Conservation (phyloP, 306 rosid species). For the Quercus dentata region DNA sequence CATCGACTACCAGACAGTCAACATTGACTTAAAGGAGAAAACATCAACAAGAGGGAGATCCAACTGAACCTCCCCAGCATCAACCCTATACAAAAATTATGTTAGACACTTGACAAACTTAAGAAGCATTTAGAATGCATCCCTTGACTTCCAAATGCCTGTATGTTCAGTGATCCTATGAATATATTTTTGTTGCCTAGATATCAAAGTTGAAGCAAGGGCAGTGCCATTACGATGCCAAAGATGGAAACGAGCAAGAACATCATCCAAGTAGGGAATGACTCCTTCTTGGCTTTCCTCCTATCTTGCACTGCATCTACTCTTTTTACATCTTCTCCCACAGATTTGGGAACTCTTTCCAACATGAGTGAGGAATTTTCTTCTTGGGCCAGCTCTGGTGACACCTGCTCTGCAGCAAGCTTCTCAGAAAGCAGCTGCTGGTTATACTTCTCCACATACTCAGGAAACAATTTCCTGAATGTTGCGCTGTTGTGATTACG, state of each 20-base stretch:
- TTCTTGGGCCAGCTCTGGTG: conserved; percentile 28
- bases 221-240: conserved; percentile 92
- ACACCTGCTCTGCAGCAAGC: conserved; percentile 42
- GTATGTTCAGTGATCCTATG: neutral
- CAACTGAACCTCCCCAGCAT: conserved; percentile 39
- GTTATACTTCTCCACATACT: conserved; percentile 83
- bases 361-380: conserved; percentile 41
- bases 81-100: conserved; percentile 48
- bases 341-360: conserved; percentile 38
- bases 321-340: conserved; percentile 40
- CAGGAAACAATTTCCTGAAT: conserved; percentile 89
- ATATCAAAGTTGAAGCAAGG: conserved; percentile 81
- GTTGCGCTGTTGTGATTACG: conserved; percentile 51
- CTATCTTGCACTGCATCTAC: conserved; percentile 40
- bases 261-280: conserved; percentile 94
- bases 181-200: conserved; percentile 19
- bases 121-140: conserved; percentile 35
- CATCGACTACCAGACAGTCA: conserved; percentile 32
- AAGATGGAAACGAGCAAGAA: conserved; percentile 78
- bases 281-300: conserved; percentile 44
- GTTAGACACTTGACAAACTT: conserved; percentile 43
- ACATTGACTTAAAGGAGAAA: conserved; percentile 42
- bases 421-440: conserved; percentile 61
- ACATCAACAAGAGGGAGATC: conserved; percentile 28
- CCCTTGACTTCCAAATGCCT: conserved; percentile 22